Evolutionary conservation across 768 basidiomycete genomes (phyloP).

Genomic region (Boletus pseudo-olivaceus): DNA sequence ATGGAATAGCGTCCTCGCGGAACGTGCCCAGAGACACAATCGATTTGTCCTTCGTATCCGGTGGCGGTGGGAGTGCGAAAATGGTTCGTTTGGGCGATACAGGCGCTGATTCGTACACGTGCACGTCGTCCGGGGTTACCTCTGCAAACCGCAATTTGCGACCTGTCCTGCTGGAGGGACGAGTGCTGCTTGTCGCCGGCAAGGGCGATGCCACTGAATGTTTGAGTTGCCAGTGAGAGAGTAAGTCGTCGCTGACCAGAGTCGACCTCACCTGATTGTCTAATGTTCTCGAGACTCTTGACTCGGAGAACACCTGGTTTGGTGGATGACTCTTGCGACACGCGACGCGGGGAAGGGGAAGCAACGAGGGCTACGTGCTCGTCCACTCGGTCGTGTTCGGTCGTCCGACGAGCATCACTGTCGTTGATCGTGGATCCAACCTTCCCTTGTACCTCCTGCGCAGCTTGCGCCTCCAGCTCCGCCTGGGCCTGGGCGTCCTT

Average conservation of each 20-base stretch:
- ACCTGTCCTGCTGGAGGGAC: conserved; percentile 54
- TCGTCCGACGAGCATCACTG: neutral
- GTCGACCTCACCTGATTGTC: conserved; percentile 15
- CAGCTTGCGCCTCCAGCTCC: neutral
- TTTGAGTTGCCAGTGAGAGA: neutral
- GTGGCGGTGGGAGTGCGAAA: conserved; percentile 52
- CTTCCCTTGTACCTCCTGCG: neutral
- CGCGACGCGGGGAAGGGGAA: conserved; percentile 11
- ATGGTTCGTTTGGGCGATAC: conserved; percentile 61
- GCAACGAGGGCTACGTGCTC: neutral
- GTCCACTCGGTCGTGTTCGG: neutral
- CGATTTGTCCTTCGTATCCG: conserved; percentile 22
- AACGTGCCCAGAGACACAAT: conserved; percentile 41
- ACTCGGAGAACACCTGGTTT: conserved; percentile 27
- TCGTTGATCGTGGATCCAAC: neutral
- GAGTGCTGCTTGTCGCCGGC: conserved; percentile 47
- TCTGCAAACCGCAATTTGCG: conserved; percentile 74
- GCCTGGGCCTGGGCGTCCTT: neutral
- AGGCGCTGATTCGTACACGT: conserved; percentile 81
- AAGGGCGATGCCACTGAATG: conserved; percentile 39
- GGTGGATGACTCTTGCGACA: conserved; percentile 9
- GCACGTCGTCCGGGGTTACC: conserved; percentile 66
- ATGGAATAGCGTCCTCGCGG: conserved; percentile 17
- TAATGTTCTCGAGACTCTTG: conserved; percentile 30
- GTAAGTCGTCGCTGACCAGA: too few relatives aligned